phyloP scores from a whole-genome alignment of 2,329 filamentous ascomycete species.

The Cytospora chrysosperma region DNA sequence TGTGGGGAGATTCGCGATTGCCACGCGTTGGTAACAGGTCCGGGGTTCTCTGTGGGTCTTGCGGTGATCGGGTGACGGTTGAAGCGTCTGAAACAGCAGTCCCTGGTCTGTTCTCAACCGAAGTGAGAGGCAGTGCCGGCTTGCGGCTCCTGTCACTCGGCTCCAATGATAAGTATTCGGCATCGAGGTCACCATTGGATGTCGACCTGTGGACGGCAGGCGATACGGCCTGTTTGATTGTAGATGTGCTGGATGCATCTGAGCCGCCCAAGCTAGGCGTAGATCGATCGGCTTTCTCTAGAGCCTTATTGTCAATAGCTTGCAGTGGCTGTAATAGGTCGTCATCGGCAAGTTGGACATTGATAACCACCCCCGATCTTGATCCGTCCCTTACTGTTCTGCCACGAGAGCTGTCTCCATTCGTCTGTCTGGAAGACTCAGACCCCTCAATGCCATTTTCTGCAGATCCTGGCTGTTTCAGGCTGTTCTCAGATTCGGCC shows the following conservation, averaged over 20 bases:
- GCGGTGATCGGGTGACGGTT: neutral
- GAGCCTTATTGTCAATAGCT: neutral
- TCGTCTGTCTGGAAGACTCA: no score
- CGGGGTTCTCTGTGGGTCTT: conserved; percentile 15
- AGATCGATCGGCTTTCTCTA: conserved; percentile 4
- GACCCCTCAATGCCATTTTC: no score
- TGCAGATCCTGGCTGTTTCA: neutral
- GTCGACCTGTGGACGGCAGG: neutral
- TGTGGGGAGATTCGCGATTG: conserved; percentile 14
- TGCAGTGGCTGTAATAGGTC: neutral
- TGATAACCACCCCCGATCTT: conserved; percentile 10
- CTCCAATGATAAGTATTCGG: conserved; percentile 9
- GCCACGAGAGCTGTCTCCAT: no score
- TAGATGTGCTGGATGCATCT: conserved; percentile 1
- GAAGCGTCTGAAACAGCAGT: conserved; percentile 9
- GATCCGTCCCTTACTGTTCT: neutral
- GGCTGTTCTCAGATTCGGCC: neutral
- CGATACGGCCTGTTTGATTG: neutral
- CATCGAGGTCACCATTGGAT: conserved; percentile 4
- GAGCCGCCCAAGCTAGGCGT: conserved; percentile 6
- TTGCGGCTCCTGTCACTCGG: neutral
- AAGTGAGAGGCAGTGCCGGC: neutral
- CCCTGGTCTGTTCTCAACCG: conserved; percentile 4
- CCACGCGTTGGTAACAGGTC: conserved; percentile 10
- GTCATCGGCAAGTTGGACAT: conserved; percentile 12